Conservation (phyloP, 2,329 filamentous ascomycete species). For the Helicocarpus griseus region DNA sequence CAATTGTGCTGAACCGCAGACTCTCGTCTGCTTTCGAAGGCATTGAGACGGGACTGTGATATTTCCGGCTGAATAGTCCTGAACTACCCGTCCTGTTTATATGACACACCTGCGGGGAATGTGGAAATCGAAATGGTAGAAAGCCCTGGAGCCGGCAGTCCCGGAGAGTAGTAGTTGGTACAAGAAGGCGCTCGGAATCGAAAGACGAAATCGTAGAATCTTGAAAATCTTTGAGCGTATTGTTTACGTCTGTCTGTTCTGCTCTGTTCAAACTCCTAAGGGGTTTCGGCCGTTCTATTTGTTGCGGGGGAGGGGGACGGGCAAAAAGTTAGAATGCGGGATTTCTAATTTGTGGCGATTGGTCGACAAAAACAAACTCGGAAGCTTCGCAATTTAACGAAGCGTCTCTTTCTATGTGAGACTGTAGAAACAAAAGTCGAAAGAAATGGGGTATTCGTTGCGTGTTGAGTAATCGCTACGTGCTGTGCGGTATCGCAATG, state of each 20-base stretch:
- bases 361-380: background rate
- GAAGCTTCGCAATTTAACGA: background rate
- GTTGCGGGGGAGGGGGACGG: background rate
- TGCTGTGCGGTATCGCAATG: too few species aligned
- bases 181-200: too few species aligned
- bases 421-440: background rate
- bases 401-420: background rate
- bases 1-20: slow-evolving; percentile 32
- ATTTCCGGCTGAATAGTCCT: background rate
- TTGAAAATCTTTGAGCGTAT: too few species aligned
- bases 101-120: background rate
- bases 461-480: too few species aligned
- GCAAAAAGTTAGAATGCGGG: background rate
- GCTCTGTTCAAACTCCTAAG: background rate
- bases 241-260: background rate
- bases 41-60: slow-evolving; percentile 18
- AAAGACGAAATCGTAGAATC: too few species aligned
- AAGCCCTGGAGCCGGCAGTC: too few species aligned
- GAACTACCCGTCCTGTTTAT: background rate
- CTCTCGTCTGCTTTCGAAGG: slow-evolving; percentile 24
- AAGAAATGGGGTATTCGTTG: background rate
- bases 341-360: background rate
- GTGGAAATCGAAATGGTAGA: background rate
- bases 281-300: background rate
- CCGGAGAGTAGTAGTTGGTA: too few species aligned